Conservation (phyloP, 441 rosid genomes). For the Erodium moschatum region DNA sequence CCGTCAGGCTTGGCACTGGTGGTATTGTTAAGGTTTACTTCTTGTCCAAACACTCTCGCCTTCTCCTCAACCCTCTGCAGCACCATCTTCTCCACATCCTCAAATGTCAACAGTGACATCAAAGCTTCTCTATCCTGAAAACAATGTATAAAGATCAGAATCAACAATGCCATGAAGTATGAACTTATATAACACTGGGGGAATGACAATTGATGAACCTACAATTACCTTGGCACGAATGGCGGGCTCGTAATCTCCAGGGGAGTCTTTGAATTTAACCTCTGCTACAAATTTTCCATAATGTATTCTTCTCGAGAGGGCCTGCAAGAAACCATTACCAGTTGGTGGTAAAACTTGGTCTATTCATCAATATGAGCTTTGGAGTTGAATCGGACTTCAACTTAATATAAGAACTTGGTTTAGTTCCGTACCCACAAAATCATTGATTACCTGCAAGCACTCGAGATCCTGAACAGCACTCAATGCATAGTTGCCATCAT, state of each 20-base stretch:
- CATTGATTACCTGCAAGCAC: slow-evolving; percentile 53
- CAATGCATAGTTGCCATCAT: slow-evolving; percentile 67
- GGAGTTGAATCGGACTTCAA: no score
- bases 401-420: background rate
- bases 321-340: slow-evolving; percentile 24
- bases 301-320: slow-evolving; percentile 76
- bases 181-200: no score
- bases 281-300: slow-evolving; percentile 86
- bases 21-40: slow-evolving; percentile 27
- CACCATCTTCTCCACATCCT: slow-evolving; percentile 60
- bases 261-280: slow-evolving; percentile 60
- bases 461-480: slow-evolving; percentile 58
- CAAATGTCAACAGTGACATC: slow-evolving; percentile 62
- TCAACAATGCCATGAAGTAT: no score
- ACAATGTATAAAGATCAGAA: no score
- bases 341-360: background rate
- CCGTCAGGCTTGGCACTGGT: slow-evolving; percentile 12
- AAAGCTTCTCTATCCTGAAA: slow-evolving; percentile 56
- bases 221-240: slow-evolving; percentile 56
- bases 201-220: background rate
- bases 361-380: no score
- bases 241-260: slow-evolving; percentile 56
- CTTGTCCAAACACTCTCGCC: slow-evolving; percentile 57
- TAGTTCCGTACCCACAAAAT: background rate
- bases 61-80: slow-evolving; percentile 72